Percentiles rank a stretch among this genome's conserved stretches.
Evolutionary conservation across 768 basidiomycete species (phyloP).

Genomic region (Pulveroboletus sp.): DNA sequence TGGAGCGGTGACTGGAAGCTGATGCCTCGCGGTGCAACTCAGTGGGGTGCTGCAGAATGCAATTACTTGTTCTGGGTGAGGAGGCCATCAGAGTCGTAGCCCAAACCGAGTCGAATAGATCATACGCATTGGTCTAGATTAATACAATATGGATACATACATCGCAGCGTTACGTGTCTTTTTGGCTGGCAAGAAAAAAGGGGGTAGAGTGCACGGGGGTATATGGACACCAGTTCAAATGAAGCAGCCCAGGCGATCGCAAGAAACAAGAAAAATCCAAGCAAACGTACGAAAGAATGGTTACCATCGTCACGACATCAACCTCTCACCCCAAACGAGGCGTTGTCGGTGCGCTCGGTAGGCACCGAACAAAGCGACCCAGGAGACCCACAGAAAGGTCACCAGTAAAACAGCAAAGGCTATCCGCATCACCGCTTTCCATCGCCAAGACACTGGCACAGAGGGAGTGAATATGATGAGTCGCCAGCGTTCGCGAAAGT

Average conservation of each 20-base stretch:
- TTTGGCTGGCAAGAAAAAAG: not conserved
- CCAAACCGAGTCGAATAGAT: no score
- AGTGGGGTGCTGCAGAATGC: conserved; percentile 49
- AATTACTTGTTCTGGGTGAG: conserved; percentile 91
- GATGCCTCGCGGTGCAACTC: conserved; percentile 51
- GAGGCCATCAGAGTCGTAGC: conserved; percentile 42
- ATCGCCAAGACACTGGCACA: conserved; percentile 68
- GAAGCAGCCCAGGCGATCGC: not conserved
- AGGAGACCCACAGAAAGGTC: conserved; percentile 55
- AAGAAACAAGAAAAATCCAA: not conserved
- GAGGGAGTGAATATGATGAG: conserved; percentile 67
- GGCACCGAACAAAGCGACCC: conserved; percentile 60
- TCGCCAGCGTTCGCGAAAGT: conserved; percentile 73
- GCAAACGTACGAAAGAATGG: not conserved
- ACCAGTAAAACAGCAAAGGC: conserved; percentile 57
- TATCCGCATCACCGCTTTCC: conserved; percentile 61
- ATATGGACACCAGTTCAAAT: not conserved
- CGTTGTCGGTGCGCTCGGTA: conserved; percentile 71
- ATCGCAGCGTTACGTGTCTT: not conserved
- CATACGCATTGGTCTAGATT: no score
- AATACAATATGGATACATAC: conserved; percentile 18
- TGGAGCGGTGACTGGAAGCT: conserved; percentile 65
- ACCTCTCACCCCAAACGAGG: conserved; percentile 74
- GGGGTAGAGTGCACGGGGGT: not conserved
- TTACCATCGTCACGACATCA: conserved; percentile 54